Percentiles rank a stretch among this genome's conserved stretches.
Conservation (phyloP, 805 yeast genomes). For the Zygosaccharomyces bisporus region DNA sequence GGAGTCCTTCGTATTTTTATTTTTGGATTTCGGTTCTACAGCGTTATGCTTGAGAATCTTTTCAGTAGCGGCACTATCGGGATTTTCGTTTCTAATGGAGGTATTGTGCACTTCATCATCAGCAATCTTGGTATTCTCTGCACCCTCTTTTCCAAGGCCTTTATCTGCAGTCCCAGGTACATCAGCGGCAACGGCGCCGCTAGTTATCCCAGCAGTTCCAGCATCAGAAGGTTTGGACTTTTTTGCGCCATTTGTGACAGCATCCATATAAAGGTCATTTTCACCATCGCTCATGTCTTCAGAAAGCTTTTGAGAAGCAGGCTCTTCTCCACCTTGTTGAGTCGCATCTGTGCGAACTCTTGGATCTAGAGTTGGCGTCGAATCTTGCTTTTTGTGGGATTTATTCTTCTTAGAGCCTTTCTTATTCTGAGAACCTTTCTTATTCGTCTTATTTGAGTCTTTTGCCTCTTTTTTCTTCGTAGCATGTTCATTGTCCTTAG, state of each 20-base stretch:
- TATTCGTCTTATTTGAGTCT: not conserved
- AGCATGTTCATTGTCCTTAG: not conserved
- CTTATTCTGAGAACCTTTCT: not conserved
- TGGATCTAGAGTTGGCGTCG: slow-evolving; percentile 4
- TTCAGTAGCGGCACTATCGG: not conserved
- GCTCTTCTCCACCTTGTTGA: too few species aligned
- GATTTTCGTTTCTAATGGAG: not conserved
- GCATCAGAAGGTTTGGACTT: not conserved
- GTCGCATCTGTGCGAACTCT: not conserved
- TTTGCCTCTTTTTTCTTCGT: not conserved
- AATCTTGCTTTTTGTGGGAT: not conserved
- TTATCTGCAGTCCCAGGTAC: not conserved
- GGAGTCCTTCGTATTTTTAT: too few species aligned
- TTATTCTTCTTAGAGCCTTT: not conserved
- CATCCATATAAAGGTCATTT: not conserved
- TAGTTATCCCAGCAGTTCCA: not conserved
- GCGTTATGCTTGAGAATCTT: not conserved
- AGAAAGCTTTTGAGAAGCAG: not conserved
- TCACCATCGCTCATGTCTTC: not conserved
- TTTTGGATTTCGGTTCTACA: not conserved
- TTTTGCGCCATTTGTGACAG: not conserved
- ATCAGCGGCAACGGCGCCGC: not conserved
- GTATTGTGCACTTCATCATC: too few species aligned
- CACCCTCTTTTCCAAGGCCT: not conserved
- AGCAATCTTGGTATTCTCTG: not conserved